Evolutionary conservation across 2,329 filamentous ascomycete genomes (phyloP), one percentile per base, ranked within the genome.

Genomic region (Fusarium bactridioides): DNA sequence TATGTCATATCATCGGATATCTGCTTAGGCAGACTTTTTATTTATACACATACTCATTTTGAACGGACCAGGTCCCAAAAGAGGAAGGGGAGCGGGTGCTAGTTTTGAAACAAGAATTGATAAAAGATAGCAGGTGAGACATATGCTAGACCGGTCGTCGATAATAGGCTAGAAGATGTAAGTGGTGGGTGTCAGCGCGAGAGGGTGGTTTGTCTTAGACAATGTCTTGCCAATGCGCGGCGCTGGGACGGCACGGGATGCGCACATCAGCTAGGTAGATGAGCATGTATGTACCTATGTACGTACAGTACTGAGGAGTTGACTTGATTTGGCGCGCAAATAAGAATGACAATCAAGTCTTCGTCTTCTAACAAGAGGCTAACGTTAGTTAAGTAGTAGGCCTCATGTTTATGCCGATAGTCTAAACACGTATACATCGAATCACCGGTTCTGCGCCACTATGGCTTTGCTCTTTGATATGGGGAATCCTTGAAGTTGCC

Each of bases 191-290:
- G 56, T 57, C 38, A 57, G 41, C 25, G 29, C 48, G 57, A 56
- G 62, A 63, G 58, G 69, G 61, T 62, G 70, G 61, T 53, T 61
- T 72, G 74, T 74, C 73, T 74, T 45, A 73, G 74, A 75, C 74
- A 76, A 50, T 74, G 72, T 72, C 72, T 74, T 61, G 68, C 58
- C 58, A 54, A 61, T 68, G 68, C 64, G 72, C 71, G 71, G 72
- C 72, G 72, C 57, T 69, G 67, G 68, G 64, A 53, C 64, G 61
- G 68, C 72, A 74, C 71, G 71, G 71, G 71, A 74, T 66, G 63
- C 50, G 45, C 45, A 54, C 45, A 59, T 40, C 25, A 59, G 29
- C 31, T 48, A 57, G 31, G 33, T 48, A 57, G 40, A n/a, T 21
- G 31, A 50, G 25, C 23, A n/a, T n/a, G 35, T 41, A 38, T 19